Evolutionary conservation across 768 basidiomycete species (phyloP), one percentile per base, ranked within the genome.

Genomic region (Sporobolomyces phaffii): DNA sequence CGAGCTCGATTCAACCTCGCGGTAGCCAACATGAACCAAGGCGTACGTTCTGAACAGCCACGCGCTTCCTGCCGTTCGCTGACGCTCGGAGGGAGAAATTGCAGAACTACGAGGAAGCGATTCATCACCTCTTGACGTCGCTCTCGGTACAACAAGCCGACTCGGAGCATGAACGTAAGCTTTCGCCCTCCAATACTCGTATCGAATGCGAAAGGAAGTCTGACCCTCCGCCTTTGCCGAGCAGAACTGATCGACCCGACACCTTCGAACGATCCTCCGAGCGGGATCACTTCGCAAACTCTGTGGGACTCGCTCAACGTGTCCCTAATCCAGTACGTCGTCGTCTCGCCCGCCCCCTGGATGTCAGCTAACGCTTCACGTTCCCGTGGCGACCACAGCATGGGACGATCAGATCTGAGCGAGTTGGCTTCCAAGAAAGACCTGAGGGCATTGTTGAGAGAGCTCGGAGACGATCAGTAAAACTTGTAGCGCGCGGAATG

Each of bases 261-360:
- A 34, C 74, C 76, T 10, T 73, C 77, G 65, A 82, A 83, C 57
- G 81, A 84, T 57, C 80, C 78, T 45, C 53, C 53, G 4, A 61
- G 65, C 44, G 89, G 88, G 11, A 84, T 93, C 50, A 87, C 86
- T 3, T 87, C 88, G 29, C 82, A 82, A 22, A 83, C 87, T 3
- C 78, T 97, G 28, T 98, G 94, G 94, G 89, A 91, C 57, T 89
- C 87, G 74, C 78, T 98, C 70, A 86, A 86, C 78, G 89, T 66
- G 26, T 62, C 61, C 10, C 60, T 72, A 20, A 31, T 72, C 22
- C 61, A 63, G 72, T 72, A 8, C 26, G 71, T 63, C 26, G 8
- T 26, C 10, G 26, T 33, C 48, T 40, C 9, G 18, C 13, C 26
- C 22, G 7, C n/a, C n/a, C n/a, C n/a, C n/a, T n/a, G n/a, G n/a